Evolutionary conservation across 1,139 yeast species (phyloP).

Genomic region (Hansenula lynferdii): DNA sequence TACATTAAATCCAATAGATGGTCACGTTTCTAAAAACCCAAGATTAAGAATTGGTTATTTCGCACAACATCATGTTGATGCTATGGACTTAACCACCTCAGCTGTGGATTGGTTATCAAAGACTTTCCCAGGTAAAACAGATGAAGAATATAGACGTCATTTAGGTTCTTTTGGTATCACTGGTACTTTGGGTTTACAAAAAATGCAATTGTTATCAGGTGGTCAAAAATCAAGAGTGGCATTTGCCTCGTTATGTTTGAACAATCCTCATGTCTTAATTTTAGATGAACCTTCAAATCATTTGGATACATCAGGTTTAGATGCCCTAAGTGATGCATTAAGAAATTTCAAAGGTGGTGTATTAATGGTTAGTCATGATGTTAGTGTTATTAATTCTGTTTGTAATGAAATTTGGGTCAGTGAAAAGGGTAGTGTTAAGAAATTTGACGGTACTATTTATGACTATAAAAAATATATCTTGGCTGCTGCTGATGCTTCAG

Average conservation of each 20-base stretch:
- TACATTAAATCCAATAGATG: conserved; percentile 78
- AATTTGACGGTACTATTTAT: conserved; percentile 78
- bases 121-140: conserved; percentile 88
- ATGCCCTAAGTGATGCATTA: conserved; percentile 88
- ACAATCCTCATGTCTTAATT: conserved; percentile 87
- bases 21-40: conserved; percentile 95
- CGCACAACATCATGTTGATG: conserved; percentile 99
- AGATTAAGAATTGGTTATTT: conserved; percentile 98
- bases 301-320: conserved; percentile 98
- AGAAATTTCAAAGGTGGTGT: conserved; percentile 91
- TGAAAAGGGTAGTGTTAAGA: conserved; percentile 74
- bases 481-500: conserved; percentile 70
- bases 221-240: conserved; percentile 99
- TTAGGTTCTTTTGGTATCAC: conserved; percentile 97
- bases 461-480: conserved; percentile 89
- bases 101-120: conserved; percentile 96
- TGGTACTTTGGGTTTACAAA: conserved; percentile 88
- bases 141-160: conserved; percentile 96
- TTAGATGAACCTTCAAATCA: conserved; percentile 99
- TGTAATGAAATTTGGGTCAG: conserved; percentile 96
- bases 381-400: conserved; percentile 78
- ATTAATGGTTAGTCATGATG: conserved; percentile 97
- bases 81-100: conserved; percentile 89
- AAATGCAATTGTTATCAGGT: conserved; percentile 86
- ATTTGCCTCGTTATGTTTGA: conserved; percentile 88